Evolutionary conservation across 306 rosid species (phyloP).

Genomic region (Leucaena leucocephala): DNA sequence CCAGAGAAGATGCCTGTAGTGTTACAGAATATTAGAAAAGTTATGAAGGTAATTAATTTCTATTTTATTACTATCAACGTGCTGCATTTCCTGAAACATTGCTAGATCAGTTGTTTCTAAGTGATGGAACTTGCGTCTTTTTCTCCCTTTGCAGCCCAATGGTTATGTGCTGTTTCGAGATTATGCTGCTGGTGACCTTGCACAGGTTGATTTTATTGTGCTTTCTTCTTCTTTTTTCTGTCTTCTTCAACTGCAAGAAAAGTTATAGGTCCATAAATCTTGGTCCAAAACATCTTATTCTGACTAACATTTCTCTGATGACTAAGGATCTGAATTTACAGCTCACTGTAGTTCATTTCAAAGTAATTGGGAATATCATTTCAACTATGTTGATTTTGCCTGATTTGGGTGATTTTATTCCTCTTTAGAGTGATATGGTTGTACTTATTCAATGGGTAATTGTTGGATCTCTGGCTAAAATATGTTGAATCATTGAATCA

Average conservation of each 20-base stretch:
- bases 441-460: conserved; percentile 9
- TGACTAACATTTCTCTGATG: conserved; percentile 19
- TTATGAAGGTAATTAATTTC: conserved; percentile 62
- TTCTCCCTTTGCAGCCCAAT: conserved; percentile 63
- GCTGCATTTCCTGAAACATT: conserved; percentile 22
- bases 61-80: conserved; percentile 22
- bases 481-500: conserved; percentile 26
- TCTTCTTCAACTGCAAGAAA: background rate
- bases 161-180: conserved; percentile 80
- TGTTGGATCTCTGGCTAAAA: conserved; percentile 20
- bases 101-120: conserved; percentile 23
- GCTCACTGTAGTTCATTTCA: conserved; percentile 21
- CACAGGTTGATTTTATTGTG: conserved; percentile 70
- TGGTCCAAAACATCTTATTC: conserved; percentile 25
- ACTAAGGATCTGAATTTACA: conserved; percentile 20
- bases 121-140: conserved; percentile 31
- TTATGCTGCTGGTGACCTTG: conserved; percentile 93
- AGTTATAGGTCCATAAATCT: background rate
- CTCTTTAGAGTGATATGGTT: background rate
- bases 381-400: conserved; percentile 12
- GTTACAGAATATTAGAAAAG: conserved; percentile 71
- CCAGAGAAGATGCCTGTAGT: conserved; percentile 89
- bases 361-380: conserved; percentile 23
- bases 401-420: conserved; percentile 24
- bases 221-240: background rate